Base-by-base conservation (phyloP, 1,284 basidiomycete species). In the Thelephora terrestris region DNA sequence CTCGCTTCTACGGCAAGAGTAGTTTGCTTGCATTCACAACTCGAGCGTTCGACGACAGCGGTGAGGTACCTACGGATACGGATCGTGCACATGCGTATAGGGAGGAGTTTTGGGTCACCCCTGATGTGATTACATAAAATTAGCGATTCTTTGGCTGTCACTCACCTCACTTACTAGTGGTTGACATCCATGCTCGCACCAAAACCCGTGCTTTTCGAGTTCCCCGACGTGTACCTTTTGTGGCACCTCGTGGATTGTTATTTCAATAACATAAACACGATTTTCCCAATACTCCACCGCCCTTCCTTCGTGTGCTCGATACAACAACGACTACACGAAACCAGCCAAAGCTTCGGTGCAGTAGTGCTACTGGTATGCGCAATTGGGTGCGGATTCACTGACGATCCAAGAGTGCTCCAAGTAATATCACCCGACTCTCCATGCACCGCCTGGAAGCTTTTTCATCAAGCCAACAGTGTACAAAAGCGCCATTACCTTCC, bases 11-110 rank as follows among this genome's bases (percentile, higher is more conserved):
- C 53, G 85, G 85, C 1, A 82, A 85, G 57, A 81, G 81, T 1
- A 86, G 83, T 47, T 77, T 77, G 3, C 71, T 79, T 1, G 76
- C 76, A 64, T 71, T 89, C 9, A 66, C 75, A 2, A 79, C 84
- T 16, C 71, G 85, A 20, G 76, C 79, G 47, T 64, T 86, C 18
- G 86, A 84, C 76, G 79, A 42, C 5, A 42, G 3, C 14, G 20
- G 39, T n/a, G 14, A 42, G 14, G 18, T 10, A 3, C 4, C 21
- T 20, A 12, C 21, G n/a, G n/a, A n/a, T 12, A 32, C 12, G 12
- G 14, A 32, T 32, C 29, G 29, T 3, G 29, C 29, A 32, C 29
- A 10, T 32, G 3, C 14, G 14, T 14, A 10, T 3, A 47, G 52
- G 60, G 36, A 39, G 47, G 43, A 34, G n/a, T 20, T 47, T 43